A percentile compares a stretch with the other conserved stretches of the same genome.
Evolutionary conservation across 306 rosid species (phyloP).

Genomic region (Boehmeria nivea): DNA sequence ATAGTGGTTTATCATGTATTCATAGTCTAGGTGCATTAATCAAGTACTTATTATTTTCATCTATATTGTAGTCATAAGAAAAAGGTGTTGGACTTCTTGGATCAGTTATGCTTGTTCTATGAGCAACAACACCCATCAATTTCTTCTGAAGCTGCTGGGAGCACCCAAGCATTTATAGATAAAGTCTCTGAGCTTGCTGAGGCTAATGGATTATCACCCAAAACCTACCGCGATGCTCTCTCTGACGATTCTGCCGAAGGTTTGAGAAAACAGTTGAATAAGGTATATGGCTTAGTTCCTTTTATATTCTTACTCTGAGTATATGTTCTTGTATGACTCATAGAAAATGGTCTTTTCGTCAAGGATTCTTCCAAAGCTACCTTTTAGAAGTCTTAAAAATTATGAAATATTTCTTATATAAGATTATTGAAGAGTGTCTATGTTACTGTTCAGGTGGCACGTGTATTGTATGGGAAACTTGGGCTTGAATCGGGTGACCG

Average conservation of each 20-base stretch:
- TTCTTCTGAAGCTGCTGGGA: constrained; percentile 40
- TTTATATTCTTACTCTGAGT: neutral
- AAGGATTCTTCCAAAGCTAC: neutral
- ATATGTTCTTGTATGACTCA: constrained; percentile 5
- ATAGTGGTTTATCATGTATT: neutral
- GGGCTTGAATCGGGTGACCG: constrained; percentile 62
- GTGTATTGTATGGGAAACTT: constrained; percentile 42
- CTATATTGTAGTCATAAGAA: constrained; percentile 91
- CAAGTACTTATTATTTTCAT: neutral
- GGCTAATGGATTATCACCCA: constrained; percentile 65
- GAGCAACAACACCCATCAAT: constrained; percentile 48
- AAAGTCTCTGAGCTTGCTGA: constrained; percentile 75
- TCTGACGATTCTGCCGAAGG: constrained; percentile 47
- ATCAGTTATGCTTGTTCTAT: constrained; percentile 58
- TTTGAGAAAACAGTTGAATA: constrained; percentile 45
- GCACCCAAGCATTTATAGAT: constrained; percentile 47
- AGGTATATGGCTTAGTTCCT: constrained; percentile 43
- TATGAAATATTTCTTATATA: neutral
- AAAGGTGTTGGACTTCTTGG: constrained; percentile 61
- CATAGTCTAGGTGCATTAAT: constrained; percentile 3
- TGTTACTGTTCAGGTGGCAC: constrained; percentile 49
- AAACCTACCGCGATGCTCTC: constrained; percentile 47
- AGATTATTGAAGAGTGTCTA: constrained; percentile 8
- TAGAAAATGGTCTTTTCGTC: neutral
- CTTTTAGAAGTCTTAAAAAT: neutral